Conservation (phyloP, 202 grass and related monocot species). For the Miscanthus sacchariflorus region DNA sequence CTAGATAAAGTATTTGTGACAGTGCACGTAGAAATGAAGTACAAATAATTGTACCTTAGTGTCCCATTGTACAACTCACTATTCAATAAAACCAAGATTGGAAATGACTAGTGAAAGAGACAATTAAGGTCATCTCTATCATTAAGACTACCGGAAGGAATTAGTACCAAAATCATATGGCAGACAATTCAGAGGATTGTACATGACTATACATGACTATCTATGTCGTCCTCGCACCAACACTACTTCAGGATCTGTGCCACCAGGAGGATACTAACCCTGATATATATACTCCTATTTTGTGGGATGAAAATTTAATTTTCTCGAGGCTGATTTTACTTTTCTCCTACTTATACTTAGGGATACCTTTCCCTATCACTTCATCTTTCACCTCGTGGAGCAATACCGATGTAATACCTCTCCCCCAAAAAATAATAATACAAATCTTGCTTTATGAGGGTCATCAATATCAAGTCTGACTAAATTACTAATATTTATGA, state of each 20-base stretch:
- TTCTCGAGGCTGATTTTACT: background rate
- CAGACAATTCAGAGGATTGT: background rate
- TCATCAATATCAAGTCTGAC: background rate
- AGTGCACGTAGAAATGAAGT: background rate
- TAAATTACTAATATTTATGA: background rate
- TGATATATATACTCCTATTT: background rate
- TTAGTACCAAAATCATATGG: background rate
- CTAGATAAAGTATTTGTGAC: background rate
- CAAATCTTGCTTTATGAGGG: background rate
- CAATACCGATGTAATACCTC: background rate
- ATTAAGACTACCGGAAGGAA: background rate
- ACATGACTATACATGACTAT: background rate
- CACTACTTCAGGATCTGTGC: background rate
- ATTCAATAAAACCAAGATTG: slow-evolving; percentile 1
- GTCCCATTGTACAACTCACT: background rate
- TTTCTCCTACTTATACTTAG: background rate
- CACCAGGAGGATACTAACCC: background rate
- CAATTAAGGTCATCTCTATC: background rate
- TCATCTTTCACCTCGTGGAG: background rate
- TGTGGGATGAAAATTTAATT: background rate
- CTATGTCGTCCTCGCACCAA: background rate
- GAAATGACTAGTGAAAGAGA: background rate
- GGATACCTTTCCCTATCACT: background rate
- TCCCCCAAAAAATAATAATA: background rate
- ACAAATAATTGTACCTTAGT: background rate